Evolutionary conservation across 1,139 yeast genomes (phyloP).

Genomic region (Yamadazyma sp.): DNA sequence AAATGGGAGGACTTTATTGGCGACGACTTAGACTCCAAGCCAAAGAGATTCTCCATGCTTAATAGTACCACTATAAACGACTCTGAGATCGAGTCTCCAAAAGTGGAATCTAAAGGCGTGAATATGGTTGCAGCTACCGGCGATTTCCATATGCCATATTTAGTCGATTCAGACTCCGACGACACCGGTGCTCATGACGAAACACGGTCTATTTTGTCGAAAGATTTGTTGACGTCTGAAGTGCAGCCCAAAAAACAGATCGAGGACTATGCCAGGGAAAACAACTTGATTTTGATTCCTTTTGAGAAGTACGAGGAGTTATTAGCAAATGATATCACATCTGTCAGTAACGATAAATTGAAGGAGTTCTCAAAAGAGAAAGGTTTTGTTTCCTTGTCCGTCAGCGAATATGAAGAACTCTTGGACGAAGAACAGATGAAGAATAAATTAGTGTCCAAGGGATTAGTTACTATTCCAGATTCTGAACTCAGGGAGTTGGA

Average conservation of each 20-base stretch:
- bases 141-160: constrained; percentile 24
- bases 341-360: constrained; percentile 24
- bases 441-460: constrained; percentile 27
- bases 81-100: constrained; percentile 23
- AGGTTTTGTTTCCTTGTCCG: constrained; percentile 29
- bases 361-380: constrained; percentile 22
- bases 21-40: constrained; percentile 26
- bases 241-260: constrained; percentile 22
- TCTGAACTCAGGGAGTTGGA: constrained; percentile 22
- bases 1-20: constrained; percentile 47
- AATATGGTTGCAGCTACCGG: constrained; percentile 15
- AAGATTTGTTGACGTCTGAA: constrained; percentile 19
- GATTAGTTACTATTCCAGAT: constrained; percentile 34
- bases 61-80: constrained; percentile 15
- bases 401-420: constrained; percentile 27
- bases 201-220: constrained; percentile 19
- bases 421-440: constrained; percentile 37
- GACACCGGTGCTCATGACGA: constrained; percentile 27
- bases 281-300: constrained; percentile 43
- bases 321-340: constrained; percentile 22
- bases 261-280: constrained; percentile 48
- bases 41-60: constrained; percentile 17
- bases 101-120: constrained; percentile 10
- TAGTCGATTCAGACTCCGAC: constrained; percentile 40
- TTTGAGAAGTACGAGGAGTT: constrained; percentile 43